Evolutionary conservation across 2,329 filamentous ascomycete genomes (phyloP), one percentile per base, ranked within the genome.

Genomic region (Curvularia sp.): DNA sequence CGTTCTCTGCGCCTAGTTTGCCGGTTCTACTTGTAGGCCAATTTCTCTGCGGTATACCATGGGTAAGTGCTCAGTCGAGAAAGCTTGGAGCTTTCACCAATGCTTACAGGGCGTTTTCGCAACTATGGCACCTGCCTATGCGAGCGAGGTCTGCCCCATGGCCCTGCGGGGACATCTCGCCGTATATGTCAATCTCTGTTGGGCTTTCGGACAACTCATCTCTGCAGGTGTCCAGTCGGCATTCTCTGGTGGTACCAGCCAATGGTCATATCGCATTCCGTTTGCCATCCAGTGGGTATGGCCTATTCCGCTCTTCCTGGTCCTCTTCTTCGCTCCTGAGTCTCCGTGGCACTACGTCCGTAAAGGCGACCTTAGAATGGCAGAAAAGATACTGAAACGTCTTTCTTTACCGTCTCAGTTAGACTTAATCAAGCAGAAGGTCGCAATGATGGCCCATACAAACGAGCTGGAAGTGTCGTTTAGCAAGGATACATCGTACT

Each of bases 391-490:
- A 30, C 32, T 66, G n/a, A 27, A 18, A 78, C 46, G 80, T 85
- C 91, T 38, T 15, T 50, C 47, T 3, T 55, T 47, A 12, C 41
- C 30, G 5, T 55, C 53, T 3, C 53, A 55, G 49, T 47, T 30
- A 18, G 19, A 55, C 10, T 32, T 43, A 12, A 15, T 34, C 12
- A 51, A 51, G 47, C 53, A 51, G 19, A 89, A 91, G 76, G 82
- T 96, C 53, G 59, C 65, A 10, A 93, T 96, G 90, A 96, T 96
- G 88, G 86, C 91, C 1, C 90, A 93, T 69, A 96, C 92, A 0
- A 92, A 89, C 1, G 88, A 89, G 0, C 79, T 95, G 4, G 92
- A 96, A 74, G 83, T 90, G 70, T 79, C 84, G 73, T 88, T 91
- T 15, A 58, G 50, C 42, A 79, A 81, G 12, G 89, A 91, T 41